A percentile compares a stretch with the other conserved stretches of the same genome.
Conservation (phyloP, 352 stramenopile genomes). For the Phytopythium vexans region DNA sequence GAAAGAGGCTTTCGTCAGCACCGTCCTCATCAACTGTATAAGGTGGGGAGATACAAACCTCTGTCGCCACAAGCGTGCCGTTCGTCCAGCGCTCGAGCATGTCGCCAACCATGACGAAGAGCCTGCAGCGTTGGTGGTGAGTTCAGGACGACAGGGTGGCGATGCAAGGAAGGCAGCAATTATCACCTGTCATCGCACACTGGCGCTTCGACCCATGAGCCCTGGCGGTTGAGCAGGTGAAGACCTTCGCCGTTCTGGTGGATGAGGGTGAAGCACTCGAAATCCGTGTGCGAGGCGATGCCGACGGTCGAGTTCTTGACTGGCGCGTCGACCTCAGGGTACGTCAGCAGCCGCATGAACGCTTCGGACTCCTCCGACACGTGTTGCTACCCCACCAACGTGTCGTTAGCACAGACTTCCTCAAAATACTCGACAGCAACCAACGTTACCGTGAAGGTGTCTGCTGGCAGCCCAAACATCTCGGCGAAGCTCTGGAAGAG, state of each 20-base stretch:
- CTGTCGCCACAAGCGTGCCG: constrained; percentile 59
- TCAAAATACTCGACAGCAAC: background rate
- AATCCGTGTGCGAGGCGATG: constrained; percentile 82
- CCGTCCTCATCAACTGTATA: no score
- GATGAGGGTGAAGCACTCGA: constrained; percentile 85
- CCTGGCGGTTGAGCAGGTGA: constrained; percentile 57
- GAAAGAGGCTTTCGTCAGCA: no score
- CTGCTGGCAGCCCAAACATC: constrained; percentile 55
- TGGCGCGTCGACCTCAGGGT: constrained; percentile 41
- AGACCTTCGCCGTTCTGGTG: constrained; percentile 76
- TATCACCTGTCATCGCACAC: constrained; percentile 61
- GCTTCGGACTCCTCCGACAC: constrained; percentile 63
- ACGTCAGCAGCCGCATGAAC: constrained; percentile 79
- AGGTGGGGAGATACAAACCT: constrained; percentile 28
- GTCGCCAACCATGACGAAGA: constrained; percentile 81
- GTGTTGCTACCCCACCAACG: constrained; percentile 45
- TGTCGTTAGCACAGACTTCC: constrained; percentile 7
- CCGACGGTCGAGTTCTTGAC: constrained; percentile 67
- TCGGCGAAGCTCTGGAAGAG: constrained; percentile 79
- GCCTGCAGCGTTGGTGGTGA: constrained; percentile 10
- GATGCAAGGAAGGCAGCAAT: background rate
- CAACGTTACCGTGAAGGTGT: constrained; percentile 57
- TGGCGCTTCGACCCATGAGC: constrained; percentile 67
- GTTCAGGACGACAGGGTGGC: background rate
- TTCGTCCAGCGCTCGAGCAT: constrained; percentile 85